Percentiles rank a stretch among this genome's conserved stretches.
phyloP scores from a whole-genome alignment of 495 filamentous ascomycete species.

The Neurospora sp. region DNA sequence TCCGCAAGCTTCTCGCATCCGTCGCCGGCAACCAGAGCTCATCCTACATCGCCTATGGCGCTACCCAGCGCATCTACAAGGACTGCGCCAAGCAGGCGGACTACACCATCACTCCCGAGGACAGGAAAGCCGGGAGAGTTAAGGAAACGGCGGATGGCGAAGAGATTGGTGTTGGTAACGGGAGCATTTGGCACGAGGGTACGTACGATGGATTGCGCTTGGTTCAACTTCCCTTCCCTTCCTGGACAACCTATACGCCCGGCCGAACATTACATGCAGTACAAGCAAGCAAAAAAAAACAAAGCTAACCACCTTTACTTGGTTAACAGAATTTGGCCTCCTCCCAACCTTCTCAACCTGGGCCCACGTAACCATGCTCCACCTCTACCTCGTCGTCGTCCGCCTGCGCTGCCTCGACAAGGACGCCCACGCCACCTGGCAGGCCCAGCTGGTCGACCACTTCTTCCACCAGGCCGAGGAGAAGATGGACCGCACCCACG shows the following conservation, averaged over 20 bases:
- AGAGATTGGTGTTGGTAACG: slow-evolving; percentile 62
- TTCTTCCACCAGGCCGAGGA: slow-evolving; percentile 89
- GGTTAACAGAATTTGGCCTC: slow-evolving; percentile 43
- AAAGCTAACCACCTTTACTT: neutral
- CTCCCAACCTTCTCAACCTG: slow-evolving; percentile 82
- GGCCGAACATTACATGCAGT: neutral
- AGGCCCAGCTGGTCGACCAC: slow-evolving; percentile 60
- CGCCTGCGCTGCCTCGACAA: slow-evolving; percentile 69
- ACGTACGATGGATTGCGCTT: slow-evolving; percentile 13
- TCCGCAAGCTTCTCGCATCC: neutral
- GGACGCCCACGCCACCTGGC: slow-evolving; percentile 26
- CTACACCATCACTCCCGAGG: slow-evolving; percentile 55
- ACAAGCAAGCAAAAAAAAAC: neutral
- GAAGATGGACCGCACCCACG: slow-evolving; percentile 65
- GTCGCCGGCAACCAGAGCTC: slow-evolving; percentile 1
- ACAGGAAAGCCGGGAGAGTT: slow-evolving; percentile 43
- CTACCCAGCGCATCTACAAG: slow-evolving; percentile 68
- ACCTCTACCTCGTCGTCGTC: slow-evolving; percentile 90
- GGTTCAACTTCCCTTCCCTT: neutral
- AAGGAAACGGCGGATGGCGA: slow-evolving; percentile 60
- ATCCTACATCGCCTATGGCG: slow-evolving; percentile 32
- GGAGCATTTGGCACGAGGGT: slow-evolving; percentile 81
- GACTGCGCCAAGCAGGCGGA: slow-evolving; percentile 65
- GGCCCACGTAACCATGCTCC: slow-evolving; percentile 90
- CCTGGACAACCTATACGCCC: slow-evolving; percentile 6